Evolutionary conservation across 768 basidiomycete genomes (phyloP), one percentile per base, ranked within the genome.

Genomic region (Trametopsis cervina): DNA sequence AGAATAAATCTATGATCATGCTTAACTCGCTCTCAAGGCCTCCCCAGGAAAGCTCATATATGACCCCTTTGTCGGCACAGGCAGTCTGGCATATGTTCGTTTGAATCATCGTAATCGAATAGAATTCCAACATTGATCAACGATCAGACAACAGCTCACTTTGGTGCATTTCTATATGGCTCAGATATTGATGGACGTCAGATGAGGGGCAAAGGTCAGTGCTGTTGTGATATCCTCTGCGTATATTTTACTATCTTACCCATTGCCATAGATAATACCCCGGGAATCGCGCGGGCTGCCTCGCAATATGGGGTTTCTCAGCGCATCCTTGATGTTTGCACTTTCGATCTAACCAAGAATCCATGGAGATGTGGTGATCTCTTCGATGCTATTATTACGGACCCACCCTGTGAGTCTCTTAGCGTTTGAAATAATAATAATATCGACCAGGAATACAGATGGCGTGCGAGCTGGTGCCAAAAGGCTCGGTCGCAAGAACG

Each of bases 101-200:
- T n/a, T n/a, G n/a, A n/a, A n/a, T n/a, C n/a, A n/a, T n/a, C n/a
- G n/a, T n/a, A n/a, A n/a, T n/a, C n/a, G n/a, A n/a, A n/a, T n/a
- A n/a, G n/a, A n/a, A n/a, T n/a, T n/a, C n/a, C n/a, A n/a, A n/a
- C n/a, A n/a, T n/a, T n/a, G n/a, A n/a, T n/a, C n/a, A n/a, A n/a
- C n/a, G n/a, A 26, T 10, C 60, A 93, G 89, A 89, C 93, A 0
- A 76, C 79, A 2, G 89, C 92, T 0, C 75, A 90, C 58, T 97
- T 94, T 55, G 96, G 96, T 2, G 85, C 93, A 0, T 65, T 81
- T 22, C 78, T 93, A 0, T 81, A 88, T 47, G 96, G 95, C 15
- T 93, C 90, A 15, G 96, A 98, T 63, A 97, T 99, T 42, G 95
- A 98, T 59, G 96, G 96, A 0, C 76, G 96, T 36, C 95, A 98